phyloP scores from a whole-genome alignment of 2,329 filamentous ascomycete species.

The Pseudonectria buxi region DNA sequence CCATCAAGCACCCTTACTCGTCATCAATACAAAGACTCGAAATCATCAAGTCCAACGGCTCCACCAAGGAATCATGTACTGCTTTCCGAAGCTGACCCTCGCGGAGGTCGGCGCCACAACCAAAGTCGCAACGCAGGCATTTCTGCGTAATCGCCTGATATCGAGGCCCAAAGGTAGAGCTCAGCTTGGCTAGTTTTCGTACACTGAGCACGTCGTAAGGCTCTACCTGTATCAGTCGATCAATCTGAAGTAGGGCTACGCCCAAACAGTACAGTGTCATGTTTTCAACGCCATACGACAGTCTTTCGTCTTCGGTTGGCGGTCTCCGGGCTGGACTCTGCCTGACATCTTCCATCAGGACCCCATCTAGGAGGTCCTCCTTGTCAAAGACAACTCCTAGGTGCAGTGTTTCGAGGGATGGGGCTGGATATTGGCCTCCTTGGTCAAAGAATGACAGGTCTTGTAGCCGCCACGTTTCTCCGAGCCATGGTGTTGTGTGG shows the following conservation, averaged over 20 bases:
- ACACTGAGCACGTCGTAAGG: conserved; percentile 15
- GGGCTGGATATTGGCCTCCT: not conserved
- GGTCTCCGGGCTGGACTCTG: no score
- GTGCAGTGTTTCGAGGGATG: not conserved
- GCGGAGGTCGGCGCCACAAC: conserved; percentile 5
- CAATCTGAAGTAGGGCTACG: conserved; percentile 22
- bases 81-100: conserved; percentile 6
- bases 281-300: conserved; percentile 16
- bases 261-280: conserved; percentile 21
- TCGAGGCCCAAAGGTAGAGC: conserved; percentile 9
- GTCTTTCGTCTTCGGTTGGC: conserved; percentile 10
- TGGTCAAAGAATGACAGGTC: conserved; percentile 1
- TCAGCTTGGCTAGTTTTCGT: conserved; percentile 8
- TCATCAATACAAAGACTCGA: conserved; percentile 3
- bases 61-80: conserved; percentile 4
- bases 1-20: no score
- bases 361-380: no score
- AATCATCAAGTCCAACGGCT: conserved; percentile 9
- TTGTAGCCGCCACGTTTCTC: not conserved
- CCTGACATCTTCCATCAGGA: no score
- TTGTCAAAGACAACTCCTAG: no score
- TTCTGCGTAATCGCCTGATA: conserved; percentile 19
- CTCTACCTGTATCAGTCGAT: conserved; percentile 13
- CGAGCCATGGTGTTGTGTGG: conserved; percentile 3
- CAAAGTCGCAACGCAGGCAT: conserved; percentile 21